These are phyloP conservation scores for Botrytis aclada DNA, from an alignment of 2,329 filamentous ascomycete genomes.

Conservation along the genomic window DNA sequence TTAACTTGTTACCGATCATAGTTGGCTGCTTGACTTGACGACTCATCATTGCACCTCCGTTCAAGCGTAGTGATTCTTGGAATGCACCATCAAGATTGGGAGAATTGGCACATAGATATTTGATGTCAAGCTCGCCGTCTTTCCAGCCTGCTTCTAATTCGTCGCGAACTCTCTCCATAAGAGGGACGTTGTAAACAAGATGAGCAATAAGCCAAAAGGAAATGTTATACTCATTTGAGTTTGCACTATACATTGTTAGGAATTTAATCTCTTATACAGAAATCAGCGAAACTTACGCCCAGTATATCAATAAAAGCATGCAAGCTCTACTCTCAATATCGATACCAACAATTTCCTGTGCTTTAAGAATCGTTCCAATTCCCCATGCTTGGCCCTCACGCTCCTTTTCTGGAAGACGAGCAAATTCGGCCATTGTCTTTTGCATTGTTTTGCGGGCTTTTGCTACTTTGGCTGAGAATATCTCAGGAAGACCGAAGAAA, in stretches of 20 bases:
- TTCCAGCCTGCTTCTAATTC: slow-evolving; percentile 8
- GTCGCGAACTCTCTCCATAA: background rate
- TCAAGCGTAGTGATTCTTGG: slow-evolving; percentile 15
- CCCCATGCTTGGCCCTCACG: slow-evolving; percentile 5
- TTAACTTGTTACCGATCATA: slow-evolving; percentile 7
- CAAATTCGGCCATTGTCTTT: slow-evolving; percentile 11
- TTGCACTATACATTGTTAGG: slow-evolving; percentile 6
- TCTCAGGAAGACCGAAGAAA: slow-evolving; percentile 15
- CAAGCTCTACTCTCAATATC: slow-evolving; percentile 9
- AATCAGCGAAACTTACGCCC: slow-evolving; percentile 7
- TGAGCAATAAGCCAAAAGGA: slow-evolving; percentile 19
- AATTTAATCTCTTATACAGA: background rate
- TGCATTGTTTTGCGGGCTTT: slow-evolving; percentile 6
- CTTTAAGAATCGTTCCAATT: background rate
- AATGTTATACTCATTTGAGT: slow-evolving; percentile 20
- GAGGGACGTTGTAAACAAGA: background rate
- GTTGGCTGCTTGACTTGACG: background rate
- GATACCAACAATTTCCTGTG: slow-evolving; percentile 7
- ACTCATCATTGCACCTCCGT: slow-evolving; percentile 16
- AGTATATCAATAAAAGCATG: slow-evolving; percentile 10
- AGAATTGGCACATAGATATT: slow-evolving; percentile 5
- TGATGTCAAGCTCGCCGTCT: background rate
- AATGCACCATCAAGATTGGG: slow-evolving; percentile 15
- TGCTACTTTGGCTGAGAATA: slow-evolving; percentile 11
- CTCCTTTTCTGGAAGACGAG: background rate